Percentiles rank a stretch among this genome's conserved stretches.
Conservation (phyloP, 1,284 basidiomycete genomes). For the Neolentinus lepideus region DNA sequence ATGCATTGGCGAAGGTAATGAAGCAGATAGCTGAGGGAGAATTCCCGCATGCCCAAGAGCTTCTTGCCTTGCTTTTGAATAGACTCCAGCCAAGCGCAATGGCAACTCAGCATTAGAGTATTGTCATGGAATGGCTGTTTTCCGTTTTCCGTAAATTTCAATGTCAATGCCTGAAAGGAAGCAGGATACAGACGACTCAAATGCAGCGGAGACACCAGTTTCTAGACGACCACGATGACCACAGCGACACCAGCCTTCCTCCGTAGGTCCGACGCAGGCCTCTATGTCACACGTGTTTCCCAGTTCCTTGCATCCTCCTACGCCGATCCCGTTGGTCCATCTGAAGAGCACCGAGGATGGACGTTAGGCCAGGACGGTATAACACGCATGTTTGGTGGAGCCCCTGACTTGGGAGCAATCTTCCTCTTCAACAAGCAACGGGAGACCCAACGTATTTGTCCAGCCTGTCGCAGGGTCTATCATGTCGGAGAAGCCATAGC, state of each 20-base stretch:
- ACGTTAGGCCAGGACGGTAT: neutral
- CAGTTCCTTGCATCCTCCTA: neutral
- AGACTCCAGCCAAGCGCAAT: neutral
- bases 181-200: too few species aligned
- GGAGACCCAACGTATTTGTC: neutral
- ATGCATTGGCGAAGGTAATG: neutral
- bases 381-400: neutral
- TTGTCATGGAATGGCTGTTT: neutral
- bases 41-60: neutral
- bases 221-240: neutral
- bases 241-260: neutral
- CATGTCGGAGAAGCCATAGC: neutral
- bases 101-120: neutral
- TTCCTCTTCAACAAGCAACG: neutral
- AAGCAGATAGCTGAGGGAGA: neutral
- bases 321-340: neutral
- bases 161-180: neutral
- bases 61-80: neutral
- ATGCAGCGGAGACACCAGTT: neutral
- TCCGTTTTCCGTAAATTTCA: neutral
- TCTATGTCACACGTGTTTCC: neutral
- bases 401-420: neutral
- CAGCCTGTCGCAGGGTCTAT: neutral
- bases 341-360: neutral
- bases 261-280: neutral